A percentile compares a stretch with the other conserved stretches of the same genome.
Evolutionary conservation across 192 early-diverging fungal species (phyloP).

Genomic region (Backusella liffmaniae): DNA sequence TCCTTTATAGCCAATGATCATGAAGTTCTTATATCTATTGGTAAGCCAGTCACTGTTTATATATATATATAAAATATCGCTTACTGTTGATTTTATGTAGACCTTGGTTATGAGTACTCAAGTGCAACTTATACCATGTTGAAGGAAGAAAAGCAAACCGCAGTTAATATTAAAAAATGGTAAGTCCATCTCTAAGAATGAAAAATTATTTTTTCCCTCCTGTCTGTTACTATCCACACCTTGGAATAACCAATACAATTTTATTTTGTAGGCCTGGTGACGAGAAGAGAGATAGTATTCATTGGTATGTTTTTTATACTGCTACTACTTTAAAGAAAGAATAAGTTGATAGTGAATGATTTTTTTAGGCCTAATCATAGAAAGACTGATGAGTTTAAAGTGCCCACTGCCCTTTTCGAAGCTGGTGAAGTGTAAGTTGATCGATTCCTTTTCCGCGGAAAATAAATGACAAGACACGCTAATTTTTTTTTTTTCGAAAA

Average conservation of each 20-base stretch:
- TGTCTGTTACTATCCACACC: not conserved
- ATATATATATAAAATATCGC: not conserved
- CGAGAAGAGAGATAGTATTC: not conserved
- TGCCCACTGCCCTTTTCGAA: not conserved
- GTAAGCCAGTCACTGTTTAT: not conserved
- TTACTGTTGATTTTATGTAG: not conserved
- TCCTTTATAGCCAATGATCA: not conserved
- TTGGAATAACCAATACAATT: not conserved
- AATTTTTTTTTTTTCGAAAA: not conserved
- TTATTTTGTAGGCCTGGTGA: not conserved
- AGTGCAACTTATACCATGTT: not conserved
- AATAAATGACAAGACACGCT: not conserved
- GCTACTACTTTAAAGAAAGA: not conserved
- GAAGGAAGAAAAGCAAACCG: not conserved
- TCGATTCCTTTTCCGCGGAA: not conserved
- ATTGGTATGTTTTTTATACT: not conserved
- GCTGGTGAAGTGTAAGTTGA: not conserved
- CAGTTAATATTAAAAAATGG: not conserved
- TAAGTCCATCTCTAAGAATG: not conserved
- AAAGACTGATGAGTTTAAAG: not conserved
- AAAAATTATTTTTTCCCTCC: no score
- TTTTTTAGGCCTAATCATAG: not conserved
- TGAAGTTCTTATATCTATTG: not conserved
- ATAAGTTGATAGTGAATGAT: not conserved
- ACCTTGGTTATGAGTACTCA: not conserved